Conservation (phyloP, 768 basidiomycete genomes). For the Solioccasus polychromus region DNA sequence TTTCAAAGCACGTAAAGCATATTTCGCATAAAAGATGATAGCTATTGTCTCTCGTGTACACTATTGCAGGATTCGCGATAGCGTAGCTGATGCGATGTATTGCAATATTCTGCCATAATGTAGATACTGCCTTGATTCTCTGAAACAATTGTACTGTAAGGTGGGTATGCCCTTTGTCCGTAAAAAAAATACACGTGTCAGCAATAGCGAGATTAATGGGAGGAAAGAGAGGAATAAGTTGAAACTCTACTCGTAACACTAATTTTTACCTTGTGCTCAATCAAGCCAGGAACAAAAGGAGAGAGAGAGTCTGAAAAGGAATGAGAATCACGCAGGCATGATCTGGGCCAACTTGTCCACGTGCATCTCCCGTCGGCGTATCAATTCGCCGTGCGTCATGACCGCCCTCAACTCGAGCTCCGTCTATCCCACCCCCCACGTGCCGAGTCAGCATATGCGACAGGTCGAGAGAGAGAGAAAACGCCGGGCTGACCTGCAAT, state of each 20-base stretch:
- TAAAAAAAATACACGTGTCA: conserved; percentile 1
- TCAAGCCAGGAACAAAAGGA: background rate
- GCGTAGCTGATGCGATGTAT: too few relatives aligned
- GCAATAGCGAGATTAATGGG: background rate
- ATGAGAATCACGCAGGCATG: conserved; percentile 24
- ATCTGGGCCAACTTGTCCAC: conserved; percentile 43
- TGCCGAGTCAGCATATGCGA: too few relatives aligned
- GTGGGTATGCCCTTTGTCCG: conserved; percentile 3
- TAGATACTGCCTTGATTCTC: too few relatives aligned
- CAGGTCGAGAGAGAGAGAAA: background rate
- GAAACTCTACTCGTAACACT: too few relatives aligned
- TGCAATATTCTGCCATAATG: too few relatives aligned
- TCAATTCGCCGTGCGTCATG: conserved; percentile 54
- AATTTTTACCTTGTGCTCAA: too few relatives aligned
- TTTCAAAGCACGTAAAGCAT: too few relatives aligned
- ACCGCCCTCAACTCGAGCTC: conserved; percentile 55
- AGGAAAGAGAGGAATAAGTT: too few relatives aligned
- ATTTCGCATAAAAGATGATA: too few relatives aligned
- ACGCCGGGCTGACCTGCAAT: conserved; percentile 74
- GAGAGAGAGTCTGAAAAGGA: background rate
- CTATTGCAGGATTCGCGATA: too few relatives aligned
- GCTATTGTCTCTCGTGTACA: too few relatives aligned
- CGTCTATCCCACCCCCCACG: too few relatives aligned
- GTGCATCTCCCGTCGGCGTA: conserved; percentile 52
- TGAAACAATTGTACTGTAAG: conserved; percentile 1